These are phyloP conservation scores for Bertia moriformis DNA, from an alignment of 2,329 filamentous ascomycete genomes.

Conservation along the genomic window DNA sequence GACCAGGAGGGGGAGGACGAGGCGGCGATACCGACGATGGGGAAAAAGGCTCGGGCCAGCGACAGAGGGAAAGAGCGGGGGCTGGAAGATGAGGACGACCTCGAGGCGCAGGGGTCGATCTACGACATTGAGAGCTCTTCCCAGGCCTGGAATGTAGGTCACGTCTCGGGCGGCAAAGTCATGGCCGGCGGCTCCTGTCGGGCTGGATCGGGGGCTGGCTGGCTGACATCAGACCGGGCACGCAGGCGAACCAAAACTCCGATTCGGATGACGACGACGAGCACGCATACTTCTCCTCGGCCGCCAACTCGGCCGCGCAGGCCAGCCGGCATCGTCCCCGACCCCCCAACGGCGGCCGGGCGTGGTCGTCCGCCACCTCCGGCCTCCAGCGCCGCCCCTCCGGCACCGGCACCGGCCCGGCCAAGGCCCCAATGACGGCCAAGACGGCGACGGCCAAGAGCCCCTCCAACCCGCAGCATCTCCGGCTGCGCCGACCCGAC, in stretches of 20 bases:
- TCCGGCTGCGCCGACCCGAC: slow-evolving; percentile 60
- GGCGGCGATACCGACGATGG: slow-evolving; percentile 3
- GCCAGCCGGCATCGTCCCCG: not conserved
- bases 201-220: not conserved
- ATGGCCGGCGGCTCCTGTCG: too few species aligned
- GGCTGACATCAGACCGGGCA: not conserved
- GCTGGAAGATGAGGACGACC: not conserved
- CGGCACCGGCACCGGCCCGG: not conserved
- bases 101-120: not conserved
- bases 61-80: slow-evolving; percentile 2
- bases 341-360: too few species aligned
- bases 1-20: slow-evolving; percentile 5
- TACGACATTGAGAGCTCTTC: not conserved
- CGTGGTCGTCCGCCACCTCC: not conserved
- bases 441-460: slow-evolving; percentile 17
- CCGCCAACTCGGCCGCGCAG: not conserved
- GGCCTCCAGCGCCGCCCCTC: not conserved
- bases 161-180: not conserved
- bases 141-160: not conserved
- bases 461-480: slow-evolving; percentile 41
- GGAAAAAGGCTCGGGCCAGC: slow-evolving; percentile 7
- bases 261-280: not conserved
- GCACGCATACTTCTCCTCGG: not conserved
- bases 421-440: slow-evolving; percentile 18
- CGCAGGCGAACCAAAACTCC: not conserved